Evolutionary conservation across 2,329 filamentous ascomycete genomes (phyloP), one percentile per base, ranked within the genome.

Genomic region (Exophiala oligosperma): DNA sequence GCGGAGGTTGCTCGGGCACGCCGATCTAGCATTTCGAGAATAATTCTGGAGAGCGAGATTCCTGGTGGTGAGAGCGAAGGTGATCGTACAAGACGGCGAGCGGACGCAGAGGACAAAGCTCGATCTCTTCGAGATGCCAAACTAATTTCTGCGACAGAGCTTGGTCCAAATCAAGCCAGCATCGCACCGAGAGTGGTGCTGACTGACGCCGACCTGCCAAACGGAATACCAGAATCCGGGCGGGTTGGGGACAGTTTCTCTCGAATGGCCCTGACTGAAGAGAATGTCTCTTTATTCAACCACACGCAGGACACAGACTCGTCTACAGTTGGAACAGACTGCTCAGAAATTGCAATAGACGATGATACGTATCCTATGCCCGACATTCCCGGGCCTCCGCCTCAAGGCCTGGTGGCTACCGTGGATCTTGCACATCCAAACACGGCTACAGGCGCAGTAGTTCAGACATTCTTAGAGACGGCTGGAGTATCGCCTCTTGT

Each of bases 31-130:
- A 49, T 66, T 63, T 29, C 56, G 53, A 48, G 66, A 67, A 59
- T 35, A 9, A 73, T 21, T 73, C 78, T 60, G 14, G 56, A 50
- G 2, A 52, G 24, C 2, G 53, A 57, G 12, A 54, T 61, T 9
- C 57, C 50, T 9, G 63, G 59, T 17, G 53, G 44, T 4, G 61
- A 61, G 28, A 65, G 69, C n/a, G 74, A 79, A 58, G 74, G 73
- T 11, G 79, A 82, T 46, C 71, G 76, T 28, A 76, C 71, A 3
- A 69, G 77, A 55, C 69, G 77, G 49, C 73, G 79, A n/a, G 76
- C 78, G 49, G 71, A 77, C 14, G 77, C 79, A 6, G 81, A 84
- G 68, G 82, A 84, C 64, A 80, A 81, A 68, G 82, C 82, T 2
- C 79, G 77, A 26, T 71, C 73, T 49, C 69, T 84, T 3, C 74